phyloP scores from a whole-genome alignment of 2,329 filamentous ascomycete genomes.

The Aspergillus oerlinghausenensis region DNA sequence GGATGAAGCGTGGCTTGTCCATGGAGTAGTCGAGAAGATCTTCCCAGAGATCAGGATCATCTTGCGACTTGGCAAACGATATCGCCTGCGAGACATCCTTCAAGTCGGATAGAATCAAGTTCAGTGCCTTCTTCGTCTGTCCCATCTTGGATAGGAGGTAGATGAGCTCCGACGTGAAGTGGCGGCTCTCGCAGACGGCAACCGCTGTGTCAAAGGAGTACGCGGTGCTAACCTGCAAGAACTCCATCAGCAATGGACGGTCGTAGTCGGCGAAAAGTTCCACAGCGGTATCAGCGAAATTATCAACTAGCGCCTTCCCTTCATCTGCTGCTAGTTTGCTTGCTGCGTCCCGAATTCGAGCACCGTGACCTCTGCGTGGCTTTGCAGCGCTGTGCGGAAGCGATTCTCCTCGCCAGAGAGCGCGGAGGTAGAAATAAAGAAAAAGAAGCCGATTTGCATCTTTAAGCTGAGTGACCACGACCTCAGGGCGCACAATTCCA shows the following conservation, averaged over 20 bases:
- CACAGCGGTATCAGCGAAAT: conserved; percentile 81
- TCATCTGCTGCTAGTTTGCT: conserved; percentile 50
- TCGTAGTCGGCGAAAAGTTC: conserved; percentile 83
- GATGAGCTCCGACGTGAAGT: conserved; percentile 89
- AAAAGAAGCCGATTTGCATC: conserved; percentile 65
- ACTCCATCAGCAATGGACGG: conserved; percentile 74
- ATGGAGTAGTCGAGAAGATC: conserved; percentile 93
- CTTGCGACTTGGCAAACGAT: conserved; percentile 86
- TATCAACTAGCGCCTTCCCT: conserved; percentile 69
- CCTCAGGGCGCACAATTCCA: conserved; percentile 72
- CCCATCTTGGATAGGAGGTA: conserved; percentile 94
- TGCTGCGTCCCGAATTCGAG: conserved; percentile 37
- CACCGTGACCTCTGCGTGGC: conserved; percentile 32
- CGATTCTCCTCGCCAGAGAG: conserved; percentile 74
- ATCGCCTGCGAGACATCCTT: conserved; percentile 90
- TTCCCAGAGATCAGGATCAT: conserved; percentile 90
- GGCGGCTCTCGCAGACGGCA: conserved; percentile 70
- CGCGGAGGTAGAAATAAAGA: conserved; percentile 85
- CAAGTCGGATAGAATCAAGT: conserved; percentile 89
- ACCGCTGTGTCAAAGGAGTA: conserved; percentile 76
- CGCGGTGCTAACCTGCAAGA: conserved; percentile 75
- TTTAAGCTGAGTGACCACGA: conserved; percentile 74
- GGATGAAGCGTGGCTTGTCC: conserved; percentile 95
- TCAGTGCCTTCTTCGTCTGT: conserved; percentile 84
- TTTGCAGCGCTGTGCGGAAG: conserved; percentile 40